Conservation (phyloP, 495 filamentous ascomycete species). For the Penicillium psychrofluorescens region DNA sequence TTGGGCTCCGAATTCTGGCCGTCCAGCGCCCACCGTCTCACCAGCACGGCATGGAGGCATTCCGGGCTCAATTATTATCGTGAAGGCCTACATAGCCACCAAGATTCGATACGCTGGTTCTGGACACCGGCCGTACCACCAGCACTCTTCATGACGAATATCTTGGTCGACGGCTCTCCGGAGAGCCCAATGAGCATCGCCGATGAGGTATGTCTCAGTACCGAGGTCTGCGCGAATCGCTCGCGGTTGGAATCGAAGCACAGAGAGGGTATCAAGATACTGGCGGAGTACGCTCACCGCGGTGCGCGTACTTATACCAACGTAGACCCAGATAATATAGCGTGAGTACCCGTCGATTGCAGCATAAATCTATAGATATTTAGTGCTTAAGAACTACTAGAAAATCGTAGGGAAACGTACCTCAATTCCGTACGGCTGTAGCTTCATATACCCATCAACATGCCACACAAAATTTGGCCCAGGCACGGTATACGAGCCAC, state of each 20-base stretch:
- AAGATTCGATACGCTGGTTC: slow-evolving; percentile 13
- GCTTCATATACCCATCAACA: slow-evolving; percentile 12
- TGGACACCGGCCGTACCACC: slow-evolving; percentile 4
- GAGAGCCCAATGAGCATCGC: slow-evolving; percentile 11
- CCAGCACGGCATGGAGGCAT: no score
- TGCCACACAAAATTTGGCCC: slow-evolving; percentile 17
- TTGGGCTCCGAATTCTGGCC: no score
- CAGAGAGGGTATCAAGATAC: slow-evolving; percentile 8
- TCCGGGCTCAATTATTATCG: no score
- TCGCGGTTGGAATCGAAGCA: slow-evolving; percentile 1
- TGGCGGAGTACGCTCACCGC: slow-evolving; percentile 13
- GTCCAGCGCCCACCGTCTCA: no score
- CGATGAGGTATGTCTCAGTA: slow-evolving; percentile 8
- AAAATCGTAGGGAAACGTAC: no score
- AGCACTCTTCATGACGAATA: slow-evolving; percentile 4
- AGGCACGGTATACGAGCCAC: slow-evolving; percentile 8
- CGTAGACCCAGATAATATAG: slow-evolving; percentile 15
- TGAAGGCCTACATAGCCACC: slow-evolving; percentile 3
- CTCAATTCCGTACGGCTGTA: slow-evolving; percentile 12
- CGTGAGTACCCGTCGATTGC: slow-evolving; percentile 14
- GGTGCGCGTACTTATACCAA: slow-evolving; percentile 9
- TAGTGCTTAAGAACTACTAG: no score
- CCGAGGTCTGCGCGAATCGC: slow-evolving; percentile 7
- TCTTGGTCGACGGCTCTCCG: slow-evolving; percentile 13
- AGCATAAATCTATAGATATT: no score